Conservation (phyloP, 2,329 filamentous ascomycete species). For the Byssoonygena ceratinophila region DNA sequence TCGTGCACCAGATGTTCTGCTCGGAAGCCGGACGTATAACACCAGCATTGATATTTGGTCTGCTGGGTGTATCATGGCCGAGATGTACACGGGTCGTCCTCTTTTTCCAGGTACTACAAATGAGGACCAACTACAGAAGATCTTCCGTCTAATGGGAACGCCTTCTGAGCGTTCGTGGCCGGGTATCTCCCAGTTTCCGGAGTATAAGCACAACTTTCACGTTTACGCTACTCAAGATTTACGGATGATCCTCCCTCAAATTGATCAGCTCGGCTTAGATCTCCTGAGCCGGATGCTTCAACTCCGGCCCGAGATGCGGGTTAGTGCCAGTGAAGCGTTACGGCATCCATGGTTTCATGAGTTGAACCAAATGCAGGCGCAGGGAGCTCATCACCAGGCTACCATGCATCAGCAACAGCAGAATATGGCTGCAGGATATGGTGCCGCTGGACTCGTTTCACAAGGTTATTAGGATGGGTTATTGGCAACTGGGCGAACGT, state of each 20-base stretch:
- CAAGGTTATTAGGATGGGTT: constrained; percentile 15
- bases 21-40: constrained; percentile 92
- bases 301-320: constrained; percentile 78
- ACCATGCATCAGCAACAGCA: constrained; percentile 26
- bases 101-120: constrained; percentile 97
- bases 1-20: constrained; percentile 84
- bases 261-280: constrained; percentile 78
- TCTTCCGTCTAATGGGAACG: constrained; percentile 97
- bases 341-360: constrained; percentile 85
- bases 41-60: constrained; percentile 99
- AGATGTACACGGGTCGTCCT: constrained; percentile 95
- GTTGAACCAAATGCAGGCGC: constrained; percentile 45
- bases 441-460: constrained; percentile 26
- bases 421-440: constrained; percentile 31
- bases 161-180: constrained; percentile 94
- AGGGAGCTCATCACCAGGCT: constrained; percentile 33
- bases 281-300: constrained; percentile 85
- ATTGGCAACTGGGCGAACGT: background rate
- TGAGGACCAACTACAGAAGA: constrained; percentile 92
- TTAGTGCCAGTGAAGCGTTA: constrained; percentile 76
- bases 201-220: constrained; percentile 92
- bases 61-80: constrained; percentile 97
- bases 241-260: constrained; percentile 73
- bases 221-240: constrained; percentile 90
- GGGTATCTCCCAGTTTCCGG: constrained; percentile 86